phyloP scores from a whole-genome alignment of 306 rosid genomes.

The Prunus mume region DNA sequence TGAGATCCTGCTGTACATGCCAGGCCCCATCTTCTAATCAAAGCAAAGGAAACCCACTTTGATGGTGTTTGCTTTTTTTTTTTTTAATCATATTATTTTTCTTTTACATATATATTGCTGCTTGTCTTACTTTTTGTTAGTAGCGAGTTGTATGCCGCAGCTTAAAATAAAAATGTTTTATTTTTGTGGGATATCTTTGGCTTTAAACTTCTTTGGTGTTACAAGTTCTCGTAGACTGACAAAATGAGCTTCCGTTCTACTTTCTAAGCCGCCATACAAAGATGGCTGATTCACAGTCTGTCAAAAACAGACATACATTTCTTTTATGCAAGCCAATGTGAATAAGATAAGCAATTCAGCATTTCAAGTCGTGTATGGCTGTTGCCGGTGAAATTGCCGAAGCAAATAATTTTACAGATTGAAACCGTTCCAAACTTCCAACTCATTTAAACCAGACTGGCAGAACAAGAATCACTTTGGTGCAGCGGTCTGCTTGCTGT shows the following conservation, averaged over 20 bases:
- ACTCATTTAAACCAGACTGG: background rate
- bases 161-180: background rate
- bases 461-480: slow-evolving; percentile 4
- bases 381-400: no score
- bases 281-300: no score
- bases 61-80: background rate
- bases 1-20: slow-evolving; percentile 52
- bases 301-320: no score
- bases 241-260: no score
- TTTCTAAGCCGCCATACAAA: no score
- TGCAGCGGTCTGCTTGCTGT: slow-evolving; percentile 13
- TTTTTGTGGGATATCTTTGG: no score
- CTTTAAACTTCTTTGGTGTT: background rate
- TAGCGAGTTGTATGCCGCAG: background rate
- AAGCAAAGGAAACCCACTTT: slow-evolving; percentile 28
- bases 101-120: background rate
- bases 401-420: no score
- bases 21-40: slow-evolving; percentile 43
- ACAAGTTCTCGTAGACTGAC: background rate
- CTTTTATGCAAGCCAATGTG: no score
- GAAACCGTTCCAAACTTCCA: background rate
- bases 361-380: no score
- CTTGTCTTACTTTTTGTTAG: background rate
- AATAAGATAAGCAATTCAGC: no score
- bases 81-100: background rate